Percentiles rank a stretch among this genome's conserved stretches.
Evolutionary conservation across 441 rosid species (phyloP).

Genomic region (Eutrema salsugineum): DNA sequence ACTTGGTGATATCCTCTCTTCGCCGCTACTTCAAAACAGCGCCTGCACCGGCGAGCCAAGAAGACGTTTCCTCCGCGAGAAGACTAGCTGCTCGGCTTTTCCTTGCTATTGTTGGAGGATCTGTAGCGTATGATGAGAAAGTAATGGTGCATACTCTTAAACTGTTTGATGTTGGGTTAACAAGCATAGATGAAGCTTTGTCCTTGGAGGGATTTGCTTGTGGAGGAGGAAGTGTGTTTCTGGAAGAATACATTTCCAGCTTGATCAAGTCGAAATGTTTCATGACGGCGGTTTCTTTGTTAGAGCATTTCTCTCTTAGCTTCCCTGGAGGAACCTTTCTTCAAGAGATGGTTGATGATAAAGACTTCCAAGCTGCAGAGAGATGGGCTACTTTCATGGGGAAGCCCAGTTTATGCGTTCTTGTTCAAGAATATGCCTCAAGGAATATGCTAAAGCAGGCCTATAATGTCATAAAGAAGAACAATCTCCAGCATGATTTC

Average conservation of each 20-base stretch:
- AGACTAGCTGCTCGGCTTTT: constrained; percentile 58
- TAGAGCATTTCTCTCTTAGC: constrained; percentile 78
- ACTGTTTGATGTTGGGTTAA: constrained; percentile 54
- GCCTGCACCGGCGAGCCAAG: constrained; percentile 22
- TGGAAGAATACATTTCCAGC: constrained; percentile 58
- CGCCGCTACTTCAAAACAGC: constrained; percentile 51
- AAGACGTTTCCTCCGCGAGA: constrained; percentile 52
- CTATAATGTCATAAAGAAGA: constrained; percentile 60
- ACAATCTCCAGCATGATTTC: constrained; percentile 70
- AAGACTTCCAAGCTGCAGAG: constrained; percentile 77
- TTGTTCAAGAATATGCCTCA: constrained; percentile 64
- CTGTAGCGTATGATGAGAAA: constrained; percentile 54
- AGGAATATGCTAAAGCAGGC: constrained; percentile 79
- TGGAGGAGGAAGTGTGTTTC: constrained; percentile 50
- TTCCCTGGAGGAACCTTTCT: constrained; percentile 75
- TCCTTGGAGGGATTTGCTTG: constrained; percentile 26
- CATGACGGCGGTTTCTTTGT: constrained; percentile 69
- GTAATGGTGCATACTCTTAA: constrained; percentile 56
- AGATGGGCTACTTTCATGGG: constrained; percentile 96
- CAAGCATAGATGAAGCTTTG: constrained; percentile 53
- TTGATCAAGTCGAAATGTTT: constrained; percentile 61
- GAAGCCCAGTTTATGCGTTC: constrained; percentile 60
- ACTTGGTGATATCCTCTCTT: constrained; percentile 73
- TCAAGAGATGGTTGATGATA: constrained; percentile 65
- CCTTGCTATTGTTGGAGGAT: constrained; percentile 46